Conservation (phyloP, 345 rosid species). For the Hibiscus tridactylites region DNA sequence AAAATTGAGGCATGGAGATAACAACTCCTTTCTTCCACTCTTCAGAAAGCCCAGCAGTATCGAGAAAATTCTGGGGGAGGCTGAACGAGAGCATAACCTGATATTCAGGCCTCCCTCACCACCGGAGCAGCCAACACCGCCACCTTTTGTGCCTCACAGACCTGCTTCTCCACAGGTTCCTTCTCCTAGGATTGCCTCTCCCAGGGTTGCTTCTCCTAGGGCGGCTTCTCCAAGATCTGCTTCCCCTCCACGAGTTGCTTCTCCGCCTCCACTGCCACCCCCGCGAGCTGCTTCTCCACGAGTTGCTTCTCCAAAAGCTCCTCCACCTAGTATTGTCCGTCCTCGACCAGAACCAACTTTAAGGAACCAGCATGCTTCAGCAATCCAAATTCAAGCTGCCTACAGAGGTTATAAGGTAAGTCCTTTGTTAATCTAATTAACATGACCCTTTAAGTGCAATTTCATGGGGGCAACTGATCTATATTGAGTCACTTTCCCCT, state of each 20-base stretch:
- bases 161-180: constrained; percentile 43
- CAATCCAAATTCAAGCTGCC: constrained; percentile 81
- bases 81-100: constrained; percentile 72
- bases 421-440: constrained; percentile 9
- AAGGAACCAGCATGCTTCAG: constrained; percentile 49
- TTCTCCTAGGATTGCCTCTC: constrained; percentile 46
- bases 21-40: constrained; percentile 70
- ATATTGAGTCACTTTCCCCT: background rate
- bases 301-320: constrained; percentile 7
- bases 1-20: constrained; percentile 53
- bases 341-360: constrained; percentile 59
- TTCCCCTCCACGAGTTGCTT: constrained; percentile 19
- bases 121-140: constrained; percentile 39
- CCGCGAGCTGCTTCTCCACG: constrained; percentile 26
- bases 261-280: background rate
- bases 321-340: constrained; percentile 14
- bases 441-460: background rate
- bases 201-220: constrained; percentile 39
- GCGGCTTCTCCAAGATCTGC: constrained; percentile 34
- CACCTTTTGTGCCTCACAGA: constrained; percentile 42
- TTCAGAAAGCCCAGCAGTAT: constrained; percentile 87
- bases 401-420: constrained; percentile 85
- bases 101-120: constrained; percentile 66
- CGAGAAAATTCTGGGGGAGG: constrained; percentile 86
- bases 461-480: no score